These are phyloP conservation scores for Nigrograna mackinnonii DNA, from an alignment of 2,329 filamentous ascomycete species.

Conservation along the genomic window DNA sequence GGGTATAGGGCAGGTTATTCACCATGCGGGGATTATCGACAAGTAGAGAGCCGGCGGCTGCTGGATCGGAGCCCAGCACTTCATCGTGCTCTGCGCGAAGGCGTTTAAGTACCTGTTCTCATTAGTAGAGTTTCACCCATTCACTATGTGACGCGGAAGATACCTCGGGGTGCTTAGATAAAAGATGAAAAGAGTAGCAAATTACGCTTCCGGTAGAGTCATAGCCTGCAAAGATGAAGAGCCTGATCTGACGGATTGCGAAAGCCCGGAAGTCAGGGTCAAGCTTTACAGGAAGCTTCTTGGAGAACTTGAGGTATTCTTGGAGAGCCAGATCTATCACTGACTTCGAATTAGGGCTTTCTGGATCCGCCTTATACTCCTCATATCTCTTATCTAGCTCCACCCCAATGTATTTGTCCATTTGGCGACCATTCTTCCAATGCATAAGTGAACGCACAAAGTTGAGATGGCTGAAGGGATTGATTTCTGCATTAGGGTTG, in stretches of 20 bases:
- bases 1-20: slow-evolving; percentile 26
- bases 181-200: slow-evolving; percentile 17
- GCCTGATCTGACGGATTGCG: slow-evolving; percentile 21
- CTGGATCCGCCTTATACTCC: slow-evolving; percentile 5
- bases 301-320: too few species aligned
- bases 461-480: too few species aligned
- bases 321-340: slow-evolving; percentile 15
- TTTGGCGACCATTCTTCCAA: slow-evolving; percentile 9
- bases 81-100: slow-evolving; percentile 27
- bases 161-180: slow-evolving; percentile 17
- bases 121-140: too few species aligned
- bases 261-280: slow-evolving; percentile 15
- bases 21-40: slow-evolving; percentile 18
- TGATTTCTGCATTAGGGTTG: too few species aligned
- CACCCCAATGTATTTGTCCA: slow-evolving; percentile 13
- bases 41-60: slow-evolving; percentile 5
- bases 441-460: too few species aligned
- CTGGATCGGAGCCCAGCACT: slow-evolving; percentile 20
- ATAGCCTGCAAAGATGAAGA: slow-evolving; percentile 30
- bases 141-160: slow-evolving; percentile 1
- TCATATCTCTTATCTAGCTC: slow-evolving; percentile 17
- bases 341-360: slow-evolving; percentile 4
- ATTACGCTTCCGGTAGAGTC: slow-evolving; percentile 27
- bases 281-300: too few species aligned
- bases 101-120: too few species aligned